A percentile compares a stretch with the other conserved stretches of the same genome.
Conservation (phyloP, 371 early-diverging fungal genomes). For the Gilbertella persicaria region DNA sequence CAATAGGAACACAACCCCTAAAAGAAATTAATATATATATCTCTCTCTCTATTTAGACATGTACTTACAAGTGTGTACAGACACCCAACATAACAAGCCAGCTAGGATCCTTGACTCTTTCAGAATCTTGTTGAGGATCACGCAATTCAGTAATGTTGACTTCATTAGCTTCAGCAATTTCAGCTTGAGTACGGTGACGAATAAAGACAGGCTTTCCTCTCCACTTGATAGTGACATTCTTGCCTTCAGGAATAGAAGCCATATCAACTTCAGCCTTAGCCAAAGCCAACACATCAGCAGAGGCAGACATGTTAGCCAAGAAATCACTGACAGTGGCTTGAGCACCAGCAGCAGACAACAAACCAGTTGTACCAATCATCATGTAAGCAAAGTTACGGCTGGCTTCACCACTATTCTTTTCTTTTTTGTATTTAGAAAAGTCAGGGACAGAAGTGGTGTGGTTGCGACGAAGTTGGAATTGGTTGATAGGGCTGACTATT, state of each 20-base stretch:
- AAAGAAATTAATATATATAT: background rate
- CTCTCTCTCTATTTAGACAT: background rate
- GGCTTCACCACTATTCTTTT: constrained; percentile 61
- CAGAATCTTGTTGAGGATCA: constrained; percentile 92
- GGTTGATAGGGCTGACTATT: constrained; percentile 38
- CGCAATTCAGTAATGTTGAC: constrained; percentile 80
- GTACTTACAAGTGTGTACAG: constrained; percentile 91
- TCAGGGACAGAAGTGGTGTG: constrained; percentile 68
- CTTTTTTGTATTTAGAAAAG: constrained; percentile 68
- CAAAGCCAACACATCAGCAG: constrained; percentile 96
- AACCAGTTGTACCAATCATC: constrained; percentile 92
- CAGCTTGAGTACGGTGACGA: constrained; percentile 93
- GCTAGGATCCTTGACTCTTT: constrained; percentile 90
- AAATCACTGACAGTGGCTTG: constrained; percentile 93
- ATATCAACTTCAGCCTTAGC: constrained; percentile 97
- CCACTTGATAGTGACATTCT: constrained; percentile 97
- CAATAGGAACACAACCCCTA: constrained; percentile 96
- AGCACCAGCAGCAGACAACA: constrained; percentile 83
- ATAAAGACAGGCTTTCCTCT: constrained; percentile 98
- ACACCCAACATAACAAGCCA: constrained; percentile 98
- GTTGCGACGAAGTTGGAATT: constrained; percentile 57
- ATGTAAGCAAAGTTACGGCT: constrained; percentile 88
- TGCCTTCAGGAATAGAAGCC: constrained; percentile 91
- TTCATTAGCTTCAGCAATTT: constrained; percentile 90
- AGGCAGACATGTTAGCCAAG: constrained; percentile 89